Conservation (phyloP, 1,139 yeast species). For the Pichia inconspicua region DNA sequence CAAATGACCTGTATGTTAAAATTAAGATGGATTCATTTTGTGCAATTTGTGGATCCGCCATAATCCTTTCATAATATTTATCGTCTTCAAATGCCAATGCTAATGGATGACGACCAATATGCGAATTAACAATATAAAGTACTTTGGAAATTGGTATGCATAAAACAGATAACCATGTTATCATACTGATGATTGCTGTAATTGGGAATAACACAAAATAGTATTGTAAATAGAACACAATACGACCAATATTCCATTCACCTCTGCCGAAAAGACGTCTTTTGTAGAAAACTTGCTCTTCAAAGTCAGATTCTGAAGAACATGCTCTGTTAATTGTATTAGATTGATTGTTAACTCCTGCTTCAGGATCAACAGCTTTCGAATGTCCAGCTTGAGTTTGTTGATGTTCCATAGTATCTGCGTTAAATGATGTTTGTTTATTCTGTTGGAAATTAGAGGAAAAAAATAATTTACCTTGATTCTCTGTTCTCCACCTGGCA, state of each 20-base stretch:
- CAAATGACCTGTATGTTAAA: conserved; percentile 89
- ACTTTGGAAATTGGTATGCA: conserved; percentile 91
- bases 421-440: background rate
- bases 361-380: background rate
- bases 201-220: conserved; percentile 67
- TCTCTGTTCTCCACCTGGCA: conserved; percentile 77
- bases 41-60: conserved; percentile 21
- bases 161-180: conserved; percentile 80
- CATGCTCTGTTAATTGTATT: background rate
- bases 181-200: conserved; percentile 43
- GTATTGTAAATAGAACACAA: conserved; percentile 67
- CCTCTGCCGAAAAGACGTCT: conserved; percentile 83
- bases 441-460: conserved; percentile 33
- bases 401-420: background rate
- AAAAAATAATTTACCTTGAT: conserved; percentile 58
- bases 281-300: conserved; percentile 24
- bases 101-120: conserved; percentile 83
- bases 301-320: conserved; percentile 14
- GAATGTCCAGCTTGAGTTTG: background rate
- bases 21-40: conserved; percentile 43
- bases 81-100: conserved; percentile 69
- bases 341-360: background rate
- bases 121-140: conserved; percentile 58
- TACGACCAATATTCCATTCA: conserved; percentile 79
- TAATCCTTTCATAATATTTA: conserved; percentile 38